Conservation (phyloP, 257 asterid species). For the Nicotiana paniculata region DNA sequence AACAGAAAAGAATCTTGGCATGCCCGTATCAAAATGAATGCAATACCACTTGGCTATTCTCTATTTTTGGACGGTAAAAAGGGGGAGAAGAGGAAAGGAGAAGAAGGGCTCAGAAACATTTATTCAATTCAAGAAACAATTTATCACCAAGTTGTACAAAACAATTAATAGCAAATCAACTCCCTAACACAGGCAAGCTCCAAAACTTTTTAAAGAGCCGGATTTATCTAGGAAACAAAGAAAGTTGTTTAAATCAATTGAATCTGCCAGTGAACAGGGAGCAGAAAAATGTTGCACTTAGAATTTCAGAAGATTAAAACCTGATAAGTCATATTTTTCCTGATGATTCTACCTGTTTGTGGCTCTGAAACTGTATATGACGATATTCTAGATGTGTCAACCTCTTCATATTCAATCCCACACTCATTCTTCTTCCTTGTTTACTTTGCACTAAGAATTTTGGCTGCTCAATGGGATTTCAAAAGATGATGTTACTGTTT, state of each 20-base stretch:
- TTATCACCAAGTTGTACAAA: too few relatives aligned
- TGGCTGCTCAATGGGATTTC: neutral
- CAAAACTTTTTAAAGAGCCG: neutral
- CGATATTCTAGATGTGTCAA: neutral
- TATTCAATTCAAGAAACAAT: neutral
- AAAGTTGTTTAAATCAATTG: neutral
- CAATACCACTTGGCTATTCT: neutral
- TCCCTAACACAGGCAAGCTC: neutral
- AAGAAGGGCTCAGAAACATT: neutral
- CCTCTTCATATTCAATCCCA: neutral
- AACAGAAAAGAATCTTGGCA: neutral
- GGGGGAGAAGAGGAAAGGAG: neutral
- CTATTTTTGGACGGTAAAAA: too few relatives aligned
- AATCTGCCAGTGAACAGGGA: neutral
- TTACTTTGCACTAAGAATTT: too few relatives aligned
- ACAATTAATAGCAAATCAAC: too few relatives aligned
- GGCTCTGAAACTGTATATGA: neutral
- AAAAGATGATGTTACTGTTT: neutral
- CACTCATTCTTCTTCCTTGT: neutral
- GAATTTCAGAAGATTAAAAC: neutral
- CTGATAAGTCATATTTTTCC: neutral
- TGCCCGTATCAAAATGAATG: neutral
- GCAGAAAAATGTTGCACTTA: neutral
- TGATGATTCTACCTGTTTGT: neutral
- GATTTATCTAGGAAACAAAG: neutral